Evolutionary conservation across 768 basidiomycete genomes (phyloP), one percentile per base, ranked within the genome.

Genomic region (Calocybe cyanea): DNA sequence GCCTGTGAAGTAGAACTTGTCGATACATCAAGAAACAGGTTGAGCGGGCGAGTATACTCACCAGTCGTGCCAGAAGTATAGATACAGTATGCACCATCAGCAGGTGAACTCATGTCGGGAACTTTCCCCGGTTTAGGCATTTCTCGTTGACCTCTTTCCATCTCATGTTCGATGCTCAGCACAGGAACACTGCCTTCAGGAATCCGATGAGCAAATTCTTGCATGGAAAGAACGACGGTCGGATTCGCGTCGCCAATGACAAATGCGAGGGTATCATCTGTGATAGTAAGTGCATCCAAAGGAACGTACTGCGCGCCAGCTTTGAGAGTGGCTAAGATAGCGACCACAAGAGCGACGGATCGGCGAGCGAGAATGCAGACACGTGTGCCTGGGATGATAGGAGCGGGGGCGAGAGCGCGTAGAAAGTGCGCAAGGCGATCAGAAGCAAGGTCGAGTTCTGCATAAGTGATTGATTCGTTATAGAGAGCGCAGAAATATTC

Each of bases 221-320:
- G 49, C 45, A 77, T 62, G 3, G 65, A 64, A 24, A 81, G 63
- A 7, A 75, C 72, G 2, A 74, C 54, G 20, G 60, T 53, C 3
- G 72, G 67, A 25, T 59, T 60, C 0, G 79, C 75, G 51, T 80
- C 77, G 19, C 57, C 51, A 4, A 80, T 57, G n/a, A 79, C 73
- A 50, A 78, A 73, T 14, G 67, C 63, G 8, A 81, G 66, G 1
- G 76, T 76, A 21, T 68, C 67, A 52, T 80, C 73, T n/a, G 78
- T 76, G 46, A 78, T 76, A 38, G 78, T 72, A 35, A 70, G 72
- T 6, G 77, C 80, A 54, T 83, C 80, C 24, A 80, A 61, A 5
- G 80, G 80, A 8, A 81, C 74, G 50, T 83, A 83, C 2, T 77
- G 72, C 13, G 70, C 79, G 4, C 79, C 80, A 8, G 77, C 73